These are phyloP conservation scores for Pseudogymnoascus sp. DNA, from an alignment of 2,329 filamentous ascomycete genomes.

Conservation along the genomic window DNA sequence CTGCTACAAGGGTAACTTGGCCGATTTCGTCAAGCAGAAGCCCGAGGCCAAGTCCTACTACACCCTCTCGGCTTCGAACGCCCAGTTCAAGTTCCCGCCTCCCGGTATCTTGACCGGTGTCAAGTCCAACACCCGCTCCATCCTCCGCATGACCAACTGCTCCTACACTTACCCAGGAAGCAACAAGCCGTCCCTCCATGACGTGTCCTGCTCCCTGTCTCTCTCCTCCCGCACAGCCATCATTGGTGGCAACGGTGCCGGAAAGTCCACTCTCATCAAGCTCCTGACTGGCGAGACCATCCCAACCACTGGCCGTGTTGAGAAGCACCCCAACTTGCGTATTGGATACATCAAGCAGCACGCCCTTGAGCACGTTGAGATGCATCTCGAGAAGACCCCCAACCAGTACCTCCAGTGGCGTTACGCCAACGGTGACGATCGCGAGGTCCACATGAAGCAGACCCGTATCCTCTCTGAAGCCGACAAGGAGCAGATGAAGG, in stretches of 20 bases:
- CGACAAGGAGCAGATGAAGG: slow-evolving; percentile 88
- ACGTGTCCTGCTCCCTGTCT: slow-evolving; percentile 80
- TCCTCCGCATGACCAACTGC: slow-evolving; percentile 89
- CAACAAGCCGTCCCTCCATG: slow-evolving; percentile 75
- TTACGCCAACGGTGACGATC: slow-evolving; percentile 93
- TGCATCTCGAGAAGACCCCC: slow-evolving; percentile 98
- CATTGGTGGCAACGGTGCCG: slow-evolving; percentile 94
- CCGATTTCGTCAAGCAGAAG: slow-evolving; percentile 76
- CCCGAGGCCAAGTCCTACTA: slow-evolving; percentile 98
- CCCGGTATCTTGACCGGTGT: slow-evolving; percentile 91
- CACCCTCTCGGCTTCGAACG: slow-evolving; percentile 78
- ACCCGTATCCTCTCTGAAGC: slow-evolving; percentile 81
- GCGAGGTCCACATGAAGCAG: slow-evolving; percentile 96
- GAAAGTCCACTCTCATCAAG: slow-evolving; percentile 98
- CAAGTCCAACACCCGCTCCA: slow-evolving; percentile 88
- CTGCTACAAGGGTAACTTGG: slow-evolving; percentile 76
- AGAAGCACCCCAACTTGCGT: slow-evolving; percentile 97
- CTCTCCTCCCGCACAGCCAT: slow-evolving; percentile 92
- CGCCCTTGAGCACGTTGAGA: slow-evolving; percentile 96
- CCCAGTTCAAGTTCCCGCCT: slow-evolving; percentile 96
- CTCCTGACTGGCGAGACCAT: slow-evolving; percentile 88
- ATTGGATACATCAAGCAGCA: slow-evolving; percentile 99
- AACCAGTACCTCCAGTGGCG: slow-evolving; percentile 99
- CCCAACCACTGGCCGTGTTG: slow-evolving; percentile 75
- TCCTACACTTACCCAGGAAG: slow-evolving; percentile 91